These are phyloP conservation scores for Globisporangium okanoganense DNA, from an alignment of 352 stramenopile species.

Conservation along the genomic window DNA sequence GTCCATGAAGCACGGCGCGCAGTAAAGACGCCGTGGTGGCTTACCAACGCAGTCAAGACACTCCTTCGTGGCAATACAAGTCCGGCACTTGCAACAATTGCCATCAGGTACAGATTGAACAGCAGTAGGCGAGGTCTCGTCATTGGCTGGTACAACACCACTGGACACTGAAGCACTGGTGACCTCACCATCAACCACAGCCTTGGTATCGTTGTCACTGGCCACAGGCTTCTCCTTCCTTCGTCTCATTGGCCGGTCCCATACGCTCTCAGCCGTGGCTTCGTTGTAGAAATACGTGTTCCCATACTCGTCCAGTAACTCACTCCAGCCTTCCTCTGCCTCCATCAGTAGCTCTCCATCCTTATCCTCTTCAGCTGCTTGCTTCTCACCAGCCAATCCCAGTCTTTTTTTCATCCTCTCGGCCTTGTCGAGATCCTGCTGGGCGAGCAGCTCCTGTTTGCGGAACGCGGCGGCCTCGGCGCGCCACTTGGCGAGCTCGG, in stretches of 20 bases:
- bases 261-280: slow-evolving; percentile 40
- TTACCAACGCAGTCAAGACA: slow-evolving; percentile 50
- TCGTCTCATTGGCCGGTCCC: slow-evolving; percentile 24
- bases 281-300: slow-evolving; percentile 72
- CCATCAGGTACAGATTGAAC: slow-evolving; percentile 18
- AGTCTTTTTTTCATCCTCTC: slow-evolving; percentile 12
- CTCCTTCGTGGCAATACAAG: slow-evolving; percentile 32
- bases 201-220: not conserved
- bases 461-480: slow-evolving; percentile 38
- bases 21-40: slow-evolving; percentile 27
- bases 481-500: slow-evolving; percentile 50
- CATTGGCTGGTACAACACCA: not conserved
- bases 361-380: not conserved
- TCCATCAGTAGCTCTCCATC: not conserved
- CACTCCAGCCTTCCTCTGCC: slow-evolving; percentile 22
- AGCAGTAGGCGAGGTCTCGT: slow-evolving; percentile 6
- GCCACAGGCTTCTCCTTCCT: not conserved
- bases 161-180: not conserved
- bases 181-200: not conserved
- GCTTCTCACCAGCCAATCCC: not conserved
- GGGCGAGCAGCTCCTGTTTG: slow-evolving; percentile 35
- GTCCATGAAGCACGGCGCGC: slow-evolving; percentile 45
- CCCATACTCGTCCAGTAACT: slow-evolving; percentile 36
- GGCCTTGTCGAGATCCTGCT: slow-evolving; percentile 25
- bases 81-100: slow-evolving; percentile 38